A percentile compares a stretch with the other conserved stretches of the same genome.
phyloP scores from a whole-genome alignment of 495 filamentous ascomycete genomes.

The Hypoxylon intermedium region DNA sequence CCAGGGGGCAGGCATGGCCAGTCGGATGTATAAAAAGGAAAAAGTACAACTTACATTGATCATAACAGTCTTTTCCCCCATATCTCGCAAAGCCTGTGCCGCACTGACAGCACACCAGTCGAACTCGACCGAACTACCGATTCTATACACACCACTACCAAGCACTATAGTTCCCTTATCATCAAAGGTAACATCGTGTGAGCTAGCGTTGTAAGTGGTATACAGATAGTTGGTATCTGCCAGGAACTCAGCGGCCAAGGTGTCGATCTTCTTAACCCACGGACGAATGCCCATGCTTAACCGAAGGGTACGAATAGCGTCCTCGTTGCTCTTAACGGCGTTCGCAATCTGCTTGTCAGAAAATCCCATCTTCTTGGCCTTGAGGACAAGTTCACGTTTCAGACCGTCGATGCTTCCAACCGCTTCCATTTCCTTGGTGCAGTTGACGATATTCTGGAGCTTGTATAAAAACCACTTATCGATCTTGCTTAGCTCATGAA shows the following conservation, averaged over 20 bases:
- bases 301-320: slow-evolving; percentile 84
- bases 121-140: slow-evolving; percentile 97
- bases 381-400: slow-evolving; percentile 83
- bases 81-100: slow-evolving; percentile 79
- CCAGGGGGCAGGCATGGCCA: no score
- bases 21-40: not conserved
- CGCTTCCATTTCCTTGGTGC: slow-evolving; percentile 82
- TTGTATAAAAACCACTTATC: slow-evolving; percentile 98
- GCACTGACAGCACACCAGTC: slow-evolving; percentile 99
- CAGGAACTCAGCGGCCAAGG: slow-evolving; percentile 96
- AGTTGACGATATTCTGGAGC: slow-evolving; percentile 93
- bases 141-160: slow-evolving; percentile 94
- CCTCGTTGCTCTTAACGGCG: slow-evolving; percentile 84
- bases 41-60: slow-evolving; percentile 68
- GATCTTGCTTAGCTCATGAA: slow-evolving; percentile 95
- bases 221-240: slow-evolving; percentile 97
- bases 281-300: slow-evolving; percentile 84
- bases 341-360: slow-evolving; percentile 93
- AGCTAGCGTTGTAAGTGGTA: slow-evolving; percentile 97
- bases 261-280: slow-evolving; percentile 98
- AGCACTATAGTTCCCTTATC: slow-evolving; percentile 90
- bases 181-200: slow-evolving; percentile 93
- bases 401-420: slow-evolving; percentile 86
- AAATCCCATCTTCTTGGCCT: slow-evolving; percentile 97
- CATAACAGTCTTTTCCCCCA: slow-evolving; percentile 98